Evolutionary conservation across 2,329 filamentous ascomycete species (phyloP), one percentile per base, ranked within the genome.

Genomic region (Aspergillus carbonarius): DNA sequence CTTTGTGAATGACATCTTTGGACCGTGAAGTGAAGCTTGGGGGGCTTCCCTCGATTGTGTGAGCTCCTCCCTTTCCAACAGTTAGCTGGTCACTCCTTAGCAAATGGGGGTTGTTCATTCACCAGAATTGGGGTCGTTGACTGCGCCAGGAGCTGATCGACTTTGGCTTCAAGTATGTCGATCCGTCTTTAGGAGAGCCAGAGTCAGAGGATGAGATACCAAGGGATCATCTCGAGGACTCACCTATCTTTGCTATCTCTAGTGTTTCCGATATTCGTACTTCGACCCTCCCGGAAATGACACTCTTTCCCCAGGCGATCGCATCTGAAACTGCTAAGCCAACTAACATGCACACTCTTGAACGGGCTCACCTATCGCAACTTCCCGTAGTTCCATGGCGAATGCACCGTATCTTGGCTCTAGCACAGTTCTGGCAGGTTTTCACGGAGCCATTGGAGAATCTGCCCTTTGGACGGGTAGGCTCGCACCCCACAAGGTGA

Each of bases 1-100:
- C 62, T 27, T 44, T 57, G 32, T 58, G 54, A 49, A 70, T 55
- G 27, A 68, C 60, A 63, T 70, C 66, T 34, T 51, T 40, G 20
- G 25, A 10, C 9, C 5, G 44, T 17, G 23, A 18, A n/a, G n/a
- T n/a, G 32, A 13, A 17, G 18, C n/a, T 18, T 18, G 46, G n/a
- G 5, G 46, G 47, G 7, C 27, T 50, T 5, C 15, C 27, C 6
- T 50, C 30, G 4, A 4, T 18, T 5, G 17, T 32, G 18, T 27
- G 35, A 6, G 9, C 30, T 15, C 7, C 17, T 13, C 39, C 20
- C 39, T 40, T 18, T 0, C 5, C 17, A 5, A 20, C 7, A 7
- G 1, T 40, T 20, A 40, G 17, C 9, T 17, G 7, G 25, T 12
- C 17, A 18, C 17, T 20, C 15, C 12, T 2, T 12, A 13, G 39